Evolutionary conservation across 140 eudicot genomes (phyloP).

Genomic region (Bidens hawaiensis): DNA sequence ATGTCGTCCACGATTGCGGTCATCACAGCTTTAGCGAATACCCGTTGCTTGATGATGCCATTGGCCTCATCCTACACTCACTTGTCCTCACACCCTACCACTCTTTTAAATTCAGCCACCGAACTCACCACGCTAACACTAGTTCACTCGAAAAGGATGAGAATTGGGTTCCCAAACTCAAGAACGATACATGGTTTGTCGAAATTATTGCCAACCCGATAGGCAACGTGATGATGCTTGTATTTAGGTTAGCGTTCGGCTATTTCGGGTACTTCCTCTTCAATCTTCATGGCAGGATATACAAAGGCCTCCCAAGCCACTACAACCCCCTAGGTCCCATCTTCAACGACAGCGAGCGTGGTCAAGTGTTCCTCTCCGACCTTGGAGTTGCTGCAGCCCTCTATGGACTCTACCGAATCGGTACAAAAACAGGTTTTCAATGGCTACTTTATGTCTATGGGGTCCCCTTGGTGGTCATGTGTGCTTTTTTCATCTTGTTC

Average conservation of each 20-base stretch:
- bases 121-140: conserved; percentile 27
- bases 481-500: conserved; percentile 18
- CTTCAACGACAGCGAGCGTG: conserved; percentile 31
- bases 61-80: conserved; percentile 24
- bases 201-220: conserved; percentile 17
- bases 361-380: conserved; percentile 18
- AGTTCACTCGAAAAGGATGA: conserved; percentile 29
- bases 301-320: conserved; percentile 30
- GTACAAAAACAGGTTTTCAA: conserved; percentile 1
- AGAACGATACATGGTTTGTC: conserved; percentile 20
- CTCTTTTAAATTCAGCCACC: conserved; percentile 29
- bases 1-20: conserved; percentile 32
- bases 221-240: conserved; percentile 8
- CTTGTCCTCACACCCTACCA: conserved; percentile 23
- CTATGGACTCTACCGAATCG: conserved; percentile 18
- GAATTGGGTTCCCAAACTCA: conserved; percentile 22
- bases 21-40: conserved; percentile 31
- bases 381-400: background rate
- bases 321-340: conserved; percentile 28
- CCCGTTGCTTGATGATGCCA: conserved; percentile 15
- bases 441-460: conserved; percentile 21
- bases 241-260: conserved; percentile 15
- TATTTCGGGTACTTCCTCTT: conserved; percentile 21
- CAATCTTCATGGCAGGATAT: conserved; percentile 26
- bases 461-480: conserved; percentile 15